Evolutionary conservation across 208 protist species (phyloP).

Genomic region (Spironucleus salmonicida): DNA sequence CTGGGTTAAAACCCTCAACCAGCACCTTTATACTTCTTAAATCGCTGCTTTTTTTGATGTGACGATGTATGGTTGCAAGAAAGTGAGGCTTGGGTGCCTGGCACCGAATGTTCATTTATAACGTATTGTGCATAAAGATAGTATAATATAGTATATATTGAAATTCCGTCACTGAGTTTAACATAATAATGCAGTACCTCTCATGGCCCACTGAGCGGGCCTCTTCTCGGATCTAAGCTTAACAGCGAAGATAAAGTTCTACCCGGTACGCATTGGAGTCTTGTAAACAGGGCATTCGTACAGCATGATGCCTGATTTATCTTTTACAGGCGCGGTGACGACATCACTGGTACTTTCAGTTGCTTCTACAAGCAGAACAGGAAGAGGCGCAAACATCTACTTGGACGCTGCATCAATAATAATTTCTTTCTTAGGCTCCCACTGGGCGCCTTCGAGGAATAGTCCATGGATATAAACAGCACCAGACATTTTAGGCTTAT

Average conservation of each 20-base stretch:
- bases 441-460: conserved; percentile 81
- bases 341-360: conserved; percentile 37
- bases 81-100: no score
- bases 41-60: no score
- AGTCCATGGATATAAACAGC: conserved; percentile 87
- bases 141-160: no score
- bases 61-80: no score
- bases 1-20: no score
- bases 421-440: conserved; percentile 66
- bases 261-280: conserved; percentile 71
- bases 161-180: conserved; percentile 30
- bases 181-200: conserved; percentile 71
- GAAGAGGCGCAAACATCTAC: conserved; percentile 73
- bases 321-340: conserved; percentile 31
- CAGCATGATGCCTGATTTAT: conserved; percentile 44
- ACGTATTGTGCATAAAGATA: no score
- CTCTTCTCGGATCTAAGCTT: conserved; percentile 67
- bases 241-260: conserved; percentile 84
- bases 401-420: conserved; percentile 69
- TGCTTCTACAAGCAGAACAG: conserved; percentile 77
- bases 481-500: conserved; percentile 65
- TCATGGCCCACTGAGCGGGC: conserved; percentile 78
- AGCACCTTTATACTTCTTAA: no score
- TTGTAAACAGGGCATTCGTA: conserved; percentile 92
- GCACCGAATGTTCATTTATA: no score